Base-by-base conservation (phyloP, 495 filamentous ascomycete genomes). In the Oidiodendron maius region DNA sequence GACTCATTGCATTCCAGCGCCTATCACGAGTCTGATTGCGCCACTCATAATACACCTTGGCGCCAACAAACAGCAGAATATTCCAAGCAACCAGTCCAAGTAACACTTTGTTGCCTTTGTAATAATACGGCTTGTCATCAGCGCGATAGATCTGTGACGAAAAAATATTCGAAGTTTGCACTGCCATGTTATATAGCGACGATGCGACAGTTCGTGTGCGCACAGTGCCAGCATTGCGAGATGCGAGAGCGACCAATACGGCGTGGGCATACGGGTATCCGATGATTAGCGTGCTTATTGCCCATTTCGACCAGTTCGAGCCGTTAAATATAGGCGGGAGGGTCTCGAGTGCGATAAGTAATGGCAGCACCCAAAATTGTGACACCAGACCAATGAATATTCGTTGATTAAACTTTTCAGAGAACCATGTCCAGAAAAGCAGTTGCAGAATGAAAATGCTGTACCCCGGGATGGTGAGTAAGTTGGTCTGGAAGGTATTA, bases 141-240 rank as follows among this genome's bases (percentile, higher is more conserved):
- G 36, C 25, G 13, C 74, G 75, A 53, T 87, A 89, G 47, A 86
- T 68, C 38, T 68, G 64, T 38, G n/a, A 30, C 2, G 60, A 59
- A 48, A 86, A 76, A 41, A 88, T 82, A 15, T 69, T 80, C 22
- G 74, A 72, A 0, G 71, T 68, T 57, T 89, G 84, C 3, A 88
- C 80, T 22, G 67, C 70, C 83, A 90, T 88, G 65, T 89, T 89
- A 61, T 91, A 91, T 12, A 86, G 52, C 0, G 73, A 74, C 0
- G 76, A 74, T 3, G 73, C 74, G 15, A 89, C 78, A 3, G 83
- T 80, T 3, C 84, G 60, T 0, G 83, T 86, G 1, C 82, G 65
- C 11, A 87, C 83, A 0, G 77, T 76, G n/a, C 83, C 83, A 8
- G 79, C 72, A 58, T 87, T 84, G 23, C 76, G 68, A 0, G 78